Conservation (phyloP, 192 early-diverging fungal genomes). For the Physocladia obscura region DNA sequence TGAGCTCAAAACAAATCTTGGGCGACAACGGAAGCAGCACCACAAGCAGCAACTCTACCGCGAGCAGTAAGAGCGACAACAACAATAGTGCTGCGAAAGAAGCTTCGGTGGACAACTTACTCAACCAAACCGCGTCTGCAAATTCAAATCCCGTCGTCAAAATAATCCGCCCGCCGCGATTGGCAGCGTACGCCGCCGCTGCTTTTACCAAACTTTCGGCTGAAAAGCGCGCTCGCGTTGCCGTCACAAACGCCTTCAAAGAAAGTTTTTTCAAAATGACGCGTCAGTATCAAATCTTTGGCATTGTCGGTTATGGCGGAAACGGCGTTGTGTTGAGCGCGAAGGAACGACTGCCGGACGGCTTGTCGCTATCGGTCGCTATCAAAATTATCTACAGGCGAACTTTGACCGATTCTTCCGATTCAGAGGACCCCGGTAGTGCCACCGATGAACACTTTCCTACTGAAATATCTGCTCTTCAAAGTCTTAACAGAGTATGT, state of each 20-base stretch:
- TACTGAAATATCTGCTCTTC: too few relatives aligned
- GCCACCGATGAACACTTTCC: too few relatives aligned
- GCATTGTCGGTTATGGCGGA: constrained; percentile 23
- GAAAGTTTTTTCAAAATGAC: neutral
- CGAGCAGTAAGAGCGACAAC: too few relatives aligned
- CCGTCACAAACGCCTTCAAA: constrained; percentile 10
- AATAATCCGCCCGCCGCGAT: neutral
- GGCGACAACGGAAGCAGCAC: too few relatives aligned
- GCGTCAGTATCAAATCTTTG: neutral
- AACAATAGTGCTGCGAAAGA: too few relatives aligned
- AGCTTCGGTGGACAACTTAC: too few relatives aligned
- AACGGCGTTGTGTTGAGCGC: constrained; percentile 21
- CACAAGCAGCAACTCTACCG: too few relatives aligned
- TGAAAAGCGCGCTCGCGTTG: neutral
- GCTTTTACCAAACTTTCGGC: neutral
- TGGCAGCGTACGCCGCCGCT: neutral
- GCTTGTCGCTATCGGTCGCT: neutral
- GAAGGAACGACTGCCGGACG: neutral
- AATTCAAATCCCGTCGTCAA: neutral
- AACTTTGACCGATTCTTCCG: too few relatives aligned
- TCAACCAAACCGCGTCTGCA: too few relatives aligned
- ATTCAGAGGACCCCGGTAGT: neutral
- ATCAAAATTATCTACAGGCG: constrained; percentile 19
- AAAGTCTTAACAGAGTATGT: too few relatives aligned
- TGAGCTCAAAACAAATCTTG: too few relatives aligned